Evolutionary conservation across 2,329 filamentous ascomycete species (phyloP).

Genomic region (Clarireedia hainanense): DNA sequence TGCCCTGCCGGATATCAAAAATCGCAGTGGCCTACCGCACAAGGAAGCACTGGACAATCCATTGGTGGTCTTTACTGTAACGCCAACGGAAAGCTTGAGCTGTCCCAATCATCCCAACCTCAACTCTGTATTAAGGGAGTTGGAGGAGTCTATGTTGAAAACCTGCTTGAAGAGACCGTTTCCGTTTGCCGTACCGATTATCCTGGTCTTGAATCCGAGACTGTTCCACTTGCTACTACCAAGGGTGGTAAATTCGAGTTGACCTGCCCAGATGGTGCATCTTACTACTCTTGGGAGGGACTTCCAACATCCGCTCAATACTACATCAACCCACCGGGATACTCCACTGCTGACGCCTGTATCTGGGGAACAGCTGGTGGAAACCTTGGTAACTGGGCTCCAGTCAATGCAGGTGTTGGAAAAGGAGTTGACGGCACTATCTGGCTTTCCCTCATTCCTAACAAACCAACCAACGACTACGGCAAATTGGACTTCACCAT

Average conservation of each 20-base stretch:
- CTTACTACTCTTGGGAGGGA: conserved; percentile 73
- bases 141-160: conserved; percentile 64
- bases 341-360: conserved; percentile 61
- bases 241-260: conserved; percentile 54
- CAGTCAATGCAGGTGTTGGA: conserved; percentile 78
- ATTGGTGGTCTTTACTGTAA: conserved; percentile 84
- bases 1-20: conserved; percentile 91
- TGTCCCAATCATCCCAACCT: conserved; percentile 60
- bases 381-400: conserved; percentile 73
- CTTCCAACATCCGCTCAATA: conserved; percentile 82
- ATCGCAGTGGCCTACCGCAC: conserved; percentile 74
- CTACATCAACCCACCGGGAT: conserved; percentile 84
- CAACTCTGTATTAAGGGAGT: conserved; percentile 67
- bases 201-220: conserved; percentile 84
- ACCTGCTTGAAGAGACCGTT: conserved; percentile 59
- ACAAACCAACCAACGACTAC: conserved; percentile 62
- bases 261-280: conserved; percentile 62
- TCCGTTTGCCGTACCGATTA: conserved; percentile 93
- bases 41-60: conserved; percentile 75
- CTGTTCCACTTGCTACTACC: conserved; percentile 60
- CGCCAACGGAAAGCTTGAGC: conserved; percentile 59
- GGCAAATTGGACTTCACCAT: conserved; percentile 69
- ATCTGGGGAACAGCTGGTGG: conserved; percentile 59
- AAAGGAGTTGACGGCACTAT: conserved; percentile 55
- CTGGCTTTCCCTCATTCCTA: conserved; percentile 80